A percentile compares a stretch with the other conserved stretches of the same genome.
Conservation (phyloP, 2,329 filamentous ascomycete species). For the Monascus ruber region DNA sequence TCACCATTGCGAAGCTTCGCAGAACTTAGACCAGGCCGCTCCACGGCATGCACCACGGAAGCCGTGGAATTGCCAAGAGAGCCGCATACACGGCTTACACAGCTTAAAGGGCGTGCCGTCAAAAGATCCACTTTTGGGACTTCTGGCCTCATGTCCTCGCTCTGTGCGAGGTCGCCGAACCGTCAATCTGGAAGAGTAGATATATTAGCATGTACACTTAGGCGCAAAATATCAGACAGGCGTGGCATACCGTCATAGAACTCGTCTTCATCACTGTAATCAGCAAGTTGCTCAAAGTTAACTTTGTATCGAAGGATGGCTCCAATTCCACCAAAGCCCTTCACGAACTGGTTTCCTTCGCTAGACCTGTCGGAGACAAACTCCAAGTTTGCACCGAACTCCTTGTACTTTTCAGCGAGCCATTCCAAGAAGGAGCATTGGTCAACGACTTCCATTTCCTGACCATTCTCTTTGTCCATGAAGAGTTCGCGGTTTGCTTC, state of each 20-base stretch:
- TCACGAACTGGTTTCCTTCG: slow-evolving; percentile 99
- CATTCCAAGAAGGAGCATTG: slow-evolving; percentile 96
- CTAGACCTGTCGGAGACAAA: slow-evolving; percentile 96
- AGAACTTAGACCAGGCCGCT: slow-evolving; percentile 20
- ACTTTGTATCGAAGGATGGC: slow-evolving; percentile 98
- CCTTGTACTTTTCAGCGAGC: slow-evolving; percentile 97
- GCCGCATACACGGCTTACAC: slow-evolving; percentile 15
- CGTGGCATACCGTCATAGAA: slow-evolving; percentile 61
- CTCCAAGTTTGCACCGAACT: slow-evolving; percentile 89
- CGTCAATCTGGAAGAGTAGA: slow-evolving; percentile 59
- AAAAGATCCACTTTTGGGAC: slow-evolving; percentile 41
- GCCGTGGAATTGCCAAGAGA: slow-evolving; percentile 21
- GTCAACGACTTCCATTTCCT: slow-evolving; percentile 90
- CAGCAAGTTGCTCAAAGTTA: slow-evolving; percentile 98
- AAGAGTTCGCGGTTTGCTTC: slow-evolving; percentile 74
- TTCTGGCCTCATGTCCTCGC: slow-evolving; percentile 72
- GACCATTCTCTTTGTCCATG: slow-evolving; percentile 88
- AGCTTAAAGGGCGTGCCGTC: slow-evolving; percentile 40
- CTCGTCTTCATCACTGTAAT: slow-evolving; percentile 82
- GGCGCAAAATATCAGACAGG: neutral
- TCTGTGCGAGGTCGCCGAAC: slow-evolving; percentile 70
- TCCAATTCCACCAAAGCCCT: slow-evolving; percentile 97
- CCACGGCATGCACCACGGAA: slow-evolving; percentile 19
- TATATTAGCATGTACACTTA: slow-evolving; percentile 1
- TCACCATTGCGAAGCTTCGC: slow-evolving; percentile 30